phyloP scores from a whole-genome alignment of 805 yeast genomes.

The Teunomyces aglyptinius region DNA sequence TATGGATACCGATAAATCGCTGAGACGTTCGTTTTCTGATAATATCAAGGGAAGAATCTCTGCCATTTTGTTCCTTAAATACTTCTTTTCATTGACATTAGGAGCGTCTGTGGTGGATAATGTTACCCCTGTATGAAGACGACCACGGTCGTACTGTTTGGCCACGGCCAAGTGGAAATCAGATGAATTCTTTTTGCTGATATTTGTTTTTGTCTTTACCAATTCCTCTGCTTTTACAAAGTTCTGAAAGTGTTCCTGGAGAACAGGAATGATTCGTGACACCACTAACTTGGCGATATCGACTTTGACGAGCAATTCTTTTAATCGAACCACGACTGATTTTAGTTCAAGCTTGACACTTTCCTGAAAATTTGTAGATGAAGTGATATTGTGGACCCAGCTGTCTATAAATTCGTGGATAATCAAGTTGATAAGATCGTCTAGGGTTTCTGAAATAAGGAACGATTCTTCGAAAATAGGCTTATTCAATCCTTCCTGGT shows the following conservation, averaged over 20 bases:
- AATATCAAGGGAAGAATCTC: constrained; percentile 51
- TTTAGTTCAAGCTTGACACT: constrained; percentile 46
- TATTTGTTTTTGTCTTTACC: constrained; percentile 13
- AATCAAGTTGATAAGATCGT: constrained; percentile 48
- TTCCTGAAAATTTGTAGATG: constrained; percentile 28
- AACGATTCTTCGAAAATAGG: constrained; percentile 48
- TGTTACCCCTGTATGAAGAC: constrained; percentile 57
- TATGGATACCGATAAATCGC: constrained; percentile 49
- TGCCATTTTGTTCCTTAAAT: constrained; percentile 45
- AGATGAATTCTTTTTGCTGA: constrained; percentile 11
- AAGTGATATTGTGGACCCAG: constrained; percentile 54
- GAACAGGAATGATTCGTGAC: constrained; percentile 56
- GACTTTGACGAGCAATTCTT: constrained; percentile 37
- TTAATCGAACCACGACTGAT: constrained; percentile 39
- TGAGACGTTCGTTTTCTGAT: constrained; percentile 43
- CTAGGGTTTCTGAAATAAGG: constrained; percentile 51
- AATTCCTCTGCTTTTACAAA: constrained; percentile 45
- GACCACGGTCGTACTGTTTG: constrained; percentile 46
- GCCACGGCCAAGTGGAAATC: constrained; percentile 44
- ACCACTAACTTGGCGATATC: constrained; percentile 62
- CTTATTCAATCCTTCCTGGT: constrained; percentile 6
- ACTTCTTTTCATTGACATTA: constrained; percentile 43
- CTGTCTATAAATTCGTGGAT: constrained; percentile 51
- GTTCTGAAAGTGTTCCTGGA: constrained; percentile 60
- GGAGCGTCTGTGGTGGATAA: constrained; percentile 29